Base-by-base conservation (phyloP, 23 red algal genomes). In the Cyanidium caldarium region DNA sequence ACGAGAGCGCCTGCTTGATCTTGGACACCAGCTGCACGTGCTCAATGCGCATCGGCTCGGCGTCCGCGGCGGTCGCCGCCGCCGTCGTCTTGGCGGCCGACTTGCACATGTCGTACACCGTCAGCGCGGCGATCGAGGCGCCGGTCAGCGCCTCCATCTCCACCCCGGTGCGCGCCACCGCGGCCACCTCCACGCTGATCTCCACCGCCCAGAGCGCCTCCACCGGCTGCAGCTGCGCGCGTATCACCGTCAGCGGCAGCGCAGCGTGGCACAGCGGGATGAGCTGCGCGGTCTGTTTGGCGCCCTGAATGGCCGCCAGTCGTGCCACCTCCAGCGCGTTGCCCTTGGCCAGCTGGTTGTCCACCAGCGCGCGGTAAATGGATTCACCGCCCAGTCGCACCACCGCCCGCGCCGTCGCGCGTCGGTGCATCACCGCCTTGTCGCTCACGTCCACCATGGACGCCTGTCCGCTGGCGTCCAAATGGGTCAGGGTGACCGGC, bases 81-180 rank as follows among this genome's bases (percentile, higher is more conserved):
- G n/a, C n/a, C n/a, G n/a, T n/a, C n/a, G 51, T 28, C 56, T 88
- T 88, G 26, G 70, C 70, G n/a, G 51, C 85, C 29, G 78, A 72
- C 77, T 98, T 98, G 72, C 92, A 98, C 83, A 98, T 88, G 57
- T 98, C 92, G 42, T 98, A 98, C 15, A 98, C 83, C 0, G 92
- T 85, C 39, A 98, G 68, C 15, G 92, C 92, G 34, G 92, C 79
- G 30, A 81, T 68, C 26, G 79, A 81, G 2, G 72, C 92, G 7
- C 79, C 85, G n/a, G 84, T 82, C 0, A 98, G 68, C 16, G 92
- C 92, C 43, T 98, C 92, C 92, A 98, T 98, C 39, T 98, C 92
- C 0, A 98, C 92, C 7, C 92, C 92, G 16, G 92, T 98, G 38
- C 44, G 23, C 36, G 83, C 90, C 33, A 43, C 38, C 3, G 58